These are phyloP conservation scores for Boletus reticuloceps DNA, from an alignment of 768 basidiomycete species.

Conservation along the genomic window DNA sequence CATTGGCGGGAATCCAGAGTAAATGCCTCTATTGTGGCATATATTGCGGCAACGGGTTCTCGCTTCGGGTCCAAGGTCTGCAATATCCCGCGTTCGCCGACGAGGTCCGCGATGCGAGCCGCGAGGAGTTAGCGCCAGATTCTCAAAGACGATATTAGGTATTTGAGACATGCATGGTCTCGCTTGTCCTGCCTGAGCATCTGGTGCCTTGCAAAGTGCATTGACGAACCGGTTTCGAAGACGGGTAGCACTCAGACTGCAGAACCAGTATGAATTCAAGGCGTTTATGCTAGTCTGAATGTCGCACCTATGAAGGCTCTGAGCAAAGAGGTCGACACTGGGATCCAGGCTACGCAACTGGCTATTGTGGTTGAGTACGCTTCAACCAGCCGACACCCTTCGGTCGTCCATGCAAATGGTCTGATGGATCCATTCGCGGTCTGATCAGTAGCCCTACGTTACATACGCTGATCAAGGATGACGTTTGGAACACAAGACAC, in stretches of 20 bases:
- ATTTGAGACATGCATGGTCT: too few relatives aligned
- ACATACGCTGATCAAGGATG: too few relatives aligned
- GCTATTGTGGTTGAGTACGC: too few relatives aligned
- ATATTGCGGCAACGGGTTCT: constrained; percentile 17
- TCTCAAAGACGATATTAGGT: constrained; percentile 33
- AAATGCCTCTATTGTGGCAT: too few relatives aligned
- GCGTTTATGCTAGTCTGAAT: neutral
- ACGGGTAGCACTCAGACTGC: constrained; percentile 22
- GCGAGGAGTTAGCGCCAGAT: constrained; percentile 34
- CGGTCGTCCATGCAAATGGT: too few relatives aligned
- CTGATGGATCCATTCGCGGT: too few relatives aligned
- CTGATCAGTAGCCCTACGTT: too few relatives aligned
- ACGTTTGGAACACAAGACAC: too few relatives aligned
- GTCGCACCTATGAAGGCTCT: neutral
- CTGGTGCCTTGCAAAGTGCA: constrained; percentile 21
- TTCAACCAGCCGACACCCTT: too few relatives aligned
- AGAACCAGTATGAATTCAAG: neutral
- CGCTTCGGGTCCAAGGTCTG: neutral
- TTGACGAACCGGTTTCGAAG: constrained; percentile 10
- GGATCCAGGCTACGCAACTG: neutral
- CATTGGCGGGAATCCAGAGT: too few relatives aligned
- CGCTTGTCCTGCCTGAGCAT: too few relatives aligned
- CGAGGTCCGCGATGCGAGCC: neutral
- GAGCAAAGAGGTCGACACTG: neutral
- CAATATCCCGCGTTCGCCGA: neutral